Percentiles rank a stretch among this genome's conserved stretches.
Evolutionary conservation across 257 asterid species (phyloP).

Genomic region (Misopates orontium): DNA sequence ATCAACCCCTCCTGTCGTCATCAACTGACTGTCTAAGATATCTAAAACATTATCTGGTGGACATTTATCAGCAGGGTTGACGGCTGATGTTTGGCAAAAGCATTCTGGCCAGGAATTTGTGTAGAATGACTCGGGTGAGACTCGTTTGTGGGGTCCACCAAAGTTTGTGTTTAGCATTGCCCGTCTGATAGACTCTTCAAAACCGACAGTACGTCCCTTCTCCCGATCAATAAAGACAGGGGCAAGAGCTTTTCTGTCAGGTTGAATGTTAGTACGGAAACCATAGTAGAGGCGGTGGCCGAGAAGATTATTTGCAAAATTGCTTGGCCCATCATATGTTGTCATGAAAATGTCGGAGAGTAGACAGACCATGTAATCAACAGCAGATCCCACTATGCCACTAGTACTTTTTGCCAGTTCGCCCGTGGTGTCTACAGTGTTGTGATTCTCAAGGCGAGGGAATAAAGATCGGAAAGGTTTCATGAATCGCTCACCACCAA

Average conservation of each 20-base stretch:
- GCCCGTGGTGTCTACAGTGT: conserved; percentile 55
- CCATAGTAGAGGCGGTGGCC: conserved; percentile 98
- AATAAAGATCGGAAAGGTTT: conserved; percentile 76
- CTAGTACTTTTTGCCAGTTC: conserved; percentile 51
- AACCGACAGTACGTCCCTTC: conserved; percentile 62
- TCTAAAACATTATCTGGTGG: conserved; percentile 59
- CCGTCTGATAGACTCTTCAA: conserved; percentile 73
- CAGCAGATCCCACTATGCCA: conserved; percentile 91
- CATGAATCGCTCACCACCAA: conserved; percentile 94
- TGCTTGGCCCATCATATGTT: conserved; percentile 97
- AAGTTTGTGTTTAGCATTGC: conserved; percentile 76
- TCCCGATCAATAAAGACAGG: conserved; percentile 77
- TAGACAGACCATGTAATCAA: conserved; percentile 97
- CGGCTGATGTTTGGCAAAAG: conserved; percentile 73
- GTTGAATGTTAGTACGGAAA: conserved; percentile 84
- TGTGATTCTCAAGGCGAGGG: conserved; percentile 89
- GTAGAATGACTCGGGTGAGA: conserved; percentile 85
- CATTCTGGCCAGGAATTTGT: conserved; percentile 98
- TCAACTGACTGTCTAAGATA: conserved; percentile 49
- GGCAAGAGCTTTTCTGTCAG: conserved; percentile 86
- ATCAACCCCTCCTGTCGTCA: conserved; percentile 29
- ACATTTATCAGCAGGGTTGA: conserved; percentile 69
- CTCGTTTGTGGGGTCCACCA: conserved; percentile 87
- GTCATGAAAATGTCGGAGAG: conserved; percentile 95
- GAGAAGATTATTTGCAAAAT: conserved; percentile 92